Percentiles rank a stretch among this genome's conserved stretches.
Evolutionary conservation across 1,284 basidiomycete genomes (phyloP).

Genomic region (Heterobasidion annosum): DNA sequence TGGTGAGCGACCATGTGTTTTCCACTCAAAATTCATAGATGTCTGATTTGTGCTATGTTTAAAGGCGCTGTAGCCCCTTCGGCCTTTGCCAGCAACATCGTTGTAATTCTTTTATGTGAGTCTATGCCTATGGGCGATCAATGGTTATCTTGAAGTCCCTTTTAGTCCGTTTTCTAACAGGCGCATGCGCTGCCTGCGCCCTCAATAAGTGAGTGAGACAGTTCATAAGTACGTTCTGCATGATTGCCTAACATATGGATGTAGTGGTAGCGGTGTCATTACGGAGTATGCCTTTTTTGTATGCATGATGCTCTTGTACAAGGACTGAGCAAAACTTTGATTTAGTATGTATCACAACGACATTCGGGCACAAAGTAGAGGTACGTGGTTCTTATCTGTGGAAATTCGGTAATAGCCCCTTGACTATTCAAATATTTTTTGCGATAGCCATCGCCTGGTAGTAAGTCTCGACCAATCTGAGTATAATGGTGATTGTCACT

Average conservation of each 20-base stretch:
- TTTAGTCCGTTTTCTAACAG: conserved; percentile 14
- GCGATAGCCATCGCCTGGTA: conserved; percentile 1
- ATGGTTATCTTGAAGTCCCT: neutral
- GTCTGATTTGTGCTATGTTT: neutral
- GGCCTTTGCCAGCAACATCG: conserved; percentile 13
- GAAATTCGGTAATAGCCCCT: neutral
- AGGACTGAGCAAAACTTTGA: neutral
- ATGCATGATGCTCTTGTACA: neutral
- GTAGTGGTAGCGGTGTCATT: conserved; percentile 2
- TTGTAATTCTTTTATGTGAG: conserved; percentile 14
- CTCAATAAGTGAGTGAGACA: conserved; percentile 11
- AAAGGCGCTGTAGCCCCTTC: conserved; percentile 9
- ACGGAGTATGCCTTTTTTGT: neutral
- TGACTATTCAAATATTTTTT: neutral
- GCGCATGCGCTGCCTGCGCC: conserved; percentile 10
- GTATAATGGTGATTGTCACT: neutral
- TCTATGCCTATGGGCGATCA: neutral
- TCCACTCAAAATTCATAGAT: neutral
- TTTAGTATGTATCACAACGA: conserved; percentile 6
- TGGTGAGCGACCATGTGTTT: conserved; percentile 5
- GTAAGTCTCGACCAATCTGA: neutral
- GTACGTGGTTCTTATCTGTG: neutral
- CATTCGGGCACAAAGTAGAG: neutral
- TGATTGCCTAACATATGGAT: neutral
- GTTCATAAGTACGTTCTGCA: neutral